These are phyloP conservation scores for Arthrobotrys pseudoclavata DNA, from an alignment of 2,329 filamentous ascomycete species.

Conservation along the genomic window DNA sequence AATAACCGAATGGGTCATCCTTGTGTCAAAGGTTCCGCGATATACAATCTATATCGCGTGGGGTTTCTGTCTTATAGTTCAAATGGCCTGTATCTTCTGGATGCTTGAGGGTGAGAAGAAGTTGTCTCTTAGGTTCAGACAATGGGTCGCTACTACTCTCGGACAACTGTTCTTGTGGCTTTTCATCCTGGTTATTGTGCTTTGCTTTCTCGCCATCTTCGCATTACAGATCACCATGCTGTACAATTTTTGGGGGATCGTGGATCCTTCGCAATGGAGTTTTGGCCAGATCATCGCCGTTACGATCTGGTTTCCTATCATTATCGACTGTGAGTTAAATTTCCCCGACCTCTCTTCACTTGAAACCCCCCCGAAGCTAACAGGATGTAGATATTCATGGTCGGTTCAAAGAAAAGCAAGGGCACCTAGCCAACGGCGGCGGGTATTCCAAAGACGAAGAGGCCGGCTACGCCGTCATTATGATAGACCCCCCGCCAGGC, in stretches of 20 bases:
- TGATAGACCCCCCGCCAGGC: background rate
- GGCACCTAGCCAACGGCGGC: slow-evolving; percentile 10
- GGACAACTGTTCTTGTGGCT: slow-evolving; percentile 42
- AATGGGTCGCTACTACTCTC: slow-evolving; percentile 5
- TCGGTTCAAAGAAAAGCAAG: slow-evolving; percentile 47
- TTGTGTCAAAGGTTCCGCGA: slow-evolving; percentile 41
- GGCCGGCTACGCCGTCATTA: slow-evolving; percentile 33
- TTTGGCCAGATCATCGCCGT: slow-evolving; percentile 59
- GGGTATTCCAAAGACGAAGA: slow-evolving; percentile 37
- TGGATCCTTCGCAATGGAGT: slow-evolving; percentile 43
- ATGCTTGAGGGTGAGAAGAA: slow-evolving; percentile 55
- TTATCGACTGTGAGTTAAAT: slow-evolving; percentile 52
- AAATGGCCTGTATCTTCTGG: slow-evolving; percentile 48
- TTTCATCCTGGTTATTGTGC: slow-evolving; percentile 24
- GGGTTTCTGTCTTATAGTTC: slow-evolving; percentile 42
- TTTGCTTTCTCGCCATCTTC: slow-evolving; percentile 53
- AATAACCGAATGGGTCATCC: slow-evolving; percentile 44
- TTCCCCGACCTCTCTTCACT: background rate
- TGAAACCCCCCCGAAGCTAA: background rate
- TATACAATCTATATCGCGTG: slow-evolving; percentile 40
- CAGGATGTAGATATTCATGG: slow-evolving; percentile 29
- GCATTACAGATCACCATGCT: slow-evolving; percentile 53
- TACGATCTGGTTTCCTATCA: slow-evolving; percentile 49
- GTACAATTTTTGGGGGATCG: slow-evolving; percentile 56
- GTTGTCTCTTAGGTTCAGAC: slow-evolving; percentile 11